Percentiles rank a stretch among this genome's conserved stretches.
phyloP scores from a whole-genome alignment of 192 early-diverging fungal species.

The Entophlyctis helioformis region DNA sequence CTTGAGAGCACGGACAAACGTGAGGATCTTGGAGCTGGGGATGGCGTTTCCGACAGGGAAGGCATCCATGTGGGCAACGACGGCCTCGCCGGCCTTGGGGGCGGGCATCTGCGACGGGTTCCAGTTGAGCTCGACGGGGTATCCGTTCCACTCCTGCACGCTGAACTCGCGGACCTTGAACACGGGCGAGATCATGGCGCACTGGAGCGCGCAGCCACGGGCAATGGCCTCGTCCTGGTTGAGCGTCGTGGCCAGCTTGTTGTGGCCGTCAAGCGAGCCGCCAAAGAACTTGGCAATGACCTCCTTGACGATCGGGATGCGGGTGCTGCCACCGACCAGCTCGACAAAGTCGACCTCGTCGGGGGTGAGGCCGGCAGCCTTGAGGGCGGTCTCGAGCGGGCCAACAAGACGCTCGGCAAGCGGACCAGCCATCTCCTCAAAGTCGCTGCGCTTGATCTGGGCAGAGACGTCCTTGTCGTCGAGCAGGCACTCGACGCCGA shows the following conservation, averaged over 20 bases:
- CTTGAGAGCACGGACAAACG: constrained; percentile 66
- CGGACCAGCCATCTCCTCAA: constrained; percentile 67
- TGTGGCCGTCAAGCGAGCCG: constrained; percentile 1
- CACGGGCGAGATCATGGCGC: constrained; percentile 91
- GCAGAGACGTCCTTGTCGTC: constrained; percentile 89
- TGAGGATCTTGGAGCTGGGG: constrained; percentile 81
- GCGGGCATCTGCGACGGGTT: constrained; percentile 34
- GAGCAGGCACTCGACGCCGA: constrained; percentile 94
- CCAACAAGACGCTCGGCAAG: constrained; percentile 57
- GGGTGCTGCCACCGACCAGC: constrained; percentile 86
- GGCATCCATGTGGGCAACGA: constrained; percentile 71
- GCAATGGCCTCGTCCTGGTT: constrained; percentile 98
- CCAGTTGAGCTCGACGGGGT: constrained; percentile 88
- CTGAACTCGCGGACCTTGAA: constrained; percentile 97
- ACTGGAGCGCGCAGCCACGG: constrained; percentile 91
- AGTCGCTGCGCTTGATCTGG: constrained; percentile 71
- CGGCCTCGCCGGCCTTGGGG: constrained; percentile 51
- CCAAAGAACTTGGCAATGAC: constrained; percentile 79
- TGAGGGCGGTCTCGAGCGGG: constrained; percentile 67
- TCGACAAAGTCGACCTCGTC: constrained; percentile 92
- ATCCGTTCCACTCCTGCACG: constrained; percentile 78
- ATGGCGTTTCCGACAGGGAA: constrained; percentile 78
- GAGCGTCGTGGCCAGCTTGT: constrained; percentile 76
- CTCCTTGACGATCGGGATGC: constrained; percentile 89
- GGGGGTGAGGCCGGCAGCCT: constrained; percentile 54